Conservation (phyloP, 1,139 yeast genomes). For the Yamadazyma dushanensis region DNA sequence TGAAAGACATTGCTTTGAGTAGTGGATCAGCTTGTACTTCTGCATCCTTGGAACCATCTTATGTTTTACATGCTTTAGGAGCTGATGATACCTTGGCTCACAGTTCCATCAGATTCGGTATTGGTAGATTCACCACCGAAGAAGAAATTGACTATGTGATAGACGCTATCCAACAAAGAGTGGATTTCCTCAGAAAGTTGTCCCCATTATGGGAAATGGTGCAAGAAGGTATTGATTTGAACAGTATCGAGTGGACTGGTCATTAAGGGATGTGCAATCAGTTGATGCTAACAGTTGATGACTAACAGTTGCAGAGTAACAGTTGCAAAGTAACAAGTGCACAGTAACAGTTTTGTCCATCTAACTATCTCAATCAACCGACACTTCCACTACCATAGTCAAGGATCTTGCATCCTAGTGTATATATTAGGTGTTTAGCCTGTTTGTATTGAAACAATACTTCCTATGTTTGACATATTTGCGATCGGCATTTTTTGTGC, state of each 20-base stretch:
- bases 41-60: constrained; percentile 96
- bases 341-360: too few relatives aligned
- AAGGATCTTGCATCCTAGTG: too few relatives aligned
- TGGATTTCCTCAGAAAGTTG: constrained; percentile 85
- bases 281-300: too few relatives aligned
- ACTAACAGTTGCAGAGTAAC: too few relatives aligned
- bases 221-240: constrained; percentile 94
- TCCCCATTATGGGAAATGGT: constrained; percentile 99
- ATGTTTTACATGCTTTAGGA: constrained; percentile 93
- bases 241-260: constrained; percentile 96
- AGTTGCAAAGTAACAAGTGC: too few relatives aligned
- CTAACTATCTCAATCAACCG: too few relatives aligned
- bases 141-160: constrained; percentile 93
- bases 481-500: background rate
- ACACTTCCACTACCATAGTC: too few relatives aligned
- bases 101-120: constrained; percentile 93
- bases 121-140: constrained; percentile 96
- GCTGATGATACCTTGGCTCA: constrained; percentile 99
- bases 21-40: constrained; percentile 99
- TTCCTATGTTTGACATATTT: background rate
- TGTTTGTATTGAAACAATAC: constrained; percentile 1
- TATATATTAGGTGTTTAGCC: too few relatives aligned
- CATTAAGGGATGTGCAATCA: constrained; percentile 50
- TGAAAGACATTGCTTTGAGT: constrained; percentile 92
- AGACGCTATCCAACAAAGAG: constrained; percentile 84